Base-by-base conservation (phyloP, 305 asterid genomes). In the Fraxinus paxiana region DNA sequence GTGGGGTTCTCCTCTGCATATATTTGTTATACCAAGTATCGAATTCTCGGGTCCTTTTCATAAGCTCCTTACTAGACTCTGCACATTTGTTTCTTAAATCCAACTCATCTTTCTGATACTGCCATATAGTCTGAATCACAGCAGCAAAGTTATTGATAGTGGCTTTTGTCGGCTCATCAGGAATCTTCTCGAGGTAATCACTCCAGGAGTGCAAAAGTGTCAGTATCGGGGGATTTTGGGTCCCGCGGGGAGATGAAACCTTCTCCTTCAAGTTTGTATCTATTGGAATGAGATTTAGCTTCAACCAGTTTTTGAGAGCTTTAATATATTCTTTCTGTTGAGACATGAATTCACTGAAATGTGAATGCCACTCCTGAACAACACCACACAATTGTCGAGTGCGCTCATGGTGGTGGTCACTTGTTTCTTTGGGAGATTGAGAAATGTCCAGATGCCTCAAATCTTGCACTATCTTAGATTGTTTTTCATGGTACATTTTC, bases 51-150 rank as follows among this genome's bases (percentile, higher is more conserved):
- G 86, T 85, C 84, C 87, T 96, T 86, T 88, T 91, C 0, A 54
- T 41, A 1, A 93, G 89, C 70, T 96, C 99, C 83, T 90, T 93
- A 69, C 90, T 86, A 0, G 97, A 89, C 1, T 93, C 98, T 48
- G 84, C 88, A 38, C 97, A 90, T 77, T 82, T 91, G 86, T 89
- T 87, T 79, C 89, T 91, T 54, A 85, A 79, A 38, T 96, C 97
- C 87, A 96, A 80, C 92, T 96, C 99, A 67, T 96, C 99, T 75
- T 86, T 80, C 84, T 96, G 99, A 79, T 93, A 80, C 80, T 91
- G 93, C 86, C 93, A 85, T 37, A 96, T 94, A 0, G 90, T 82
- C 51, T 90, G 79, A 20, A 96, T 86, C 26, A 85, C 92, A 74
- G 93, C 96, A 3, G 97, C 94, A 80, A 94, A 96, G 85, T 88